These are phyloP conservation scores for Fusarium incarnatum DNA, from an alignment of 2,329 filamentous ascomycete species.

Conservation along the genomic window DNA sequence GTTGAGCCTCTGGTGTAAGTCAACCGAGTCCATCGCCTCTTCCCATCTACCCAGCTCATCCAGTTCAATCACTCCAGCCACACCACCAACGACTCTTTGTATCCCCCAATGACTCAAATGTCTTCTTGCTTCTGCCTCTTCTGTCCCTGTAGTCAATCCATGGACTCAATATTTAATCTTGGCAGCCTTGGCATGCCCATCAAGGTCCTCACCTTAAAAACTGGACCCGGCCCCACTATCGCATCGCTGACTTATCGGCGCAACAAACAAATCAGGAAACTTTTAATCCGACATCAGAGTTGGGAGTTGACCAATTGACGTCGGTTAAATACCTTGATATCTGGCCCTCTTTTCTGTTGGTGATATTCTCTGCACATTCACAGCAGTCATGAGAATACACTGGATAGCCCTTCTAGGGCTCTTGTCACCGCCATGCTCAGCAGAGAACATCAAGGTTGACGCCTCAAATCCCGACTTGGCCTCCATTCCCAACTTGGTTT, in stretches of 20 bases:
- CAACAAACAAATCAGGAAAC: conserved; percentile 13
- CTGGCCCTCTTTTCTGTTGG: neutral
- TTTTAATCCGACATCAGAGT: neutral
- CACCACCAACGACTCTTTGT: too few species aligned
- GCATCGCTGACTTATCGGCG: neutral
- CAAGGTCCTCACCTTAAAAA: conserved; percentile 45
- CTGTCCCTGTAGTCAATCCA: conserved; percentile 13
- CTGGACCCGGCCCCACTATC: conserved; percentile 18
- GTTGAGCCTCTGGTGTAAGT: neutral
- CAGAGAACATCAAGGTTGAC: conserved; percentile 24
- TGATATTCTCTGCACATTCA: neutral
- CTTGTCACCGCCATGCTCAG: conserved; percentile 6
- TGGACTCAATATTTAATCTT: conserved; percentile 20
- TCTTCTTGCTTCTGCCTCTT: too few species aligned
- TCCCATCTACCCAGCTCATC: accelerated
- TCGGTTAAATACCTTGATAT: conserved; percentile 4
- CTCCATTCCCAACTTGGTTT: conserved; percentile 34
- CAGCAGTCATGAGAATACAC: conserved; percentile 19
- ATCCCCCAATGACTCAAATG: too few species aligned
- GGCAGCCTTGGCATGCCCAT: conserved; percentile 40
- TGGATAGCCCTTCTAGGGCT: conserved; percentile 17
- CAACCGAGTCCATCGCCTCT: neutral
- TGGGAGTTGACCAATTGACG: neutral
- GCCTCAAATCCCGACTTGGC: conserved; percentile 16
- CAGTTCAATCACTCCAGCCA: neutral